Conservation (phyloP, 106 monocot genomes). For the Amphibolis antarctica region DNA sequence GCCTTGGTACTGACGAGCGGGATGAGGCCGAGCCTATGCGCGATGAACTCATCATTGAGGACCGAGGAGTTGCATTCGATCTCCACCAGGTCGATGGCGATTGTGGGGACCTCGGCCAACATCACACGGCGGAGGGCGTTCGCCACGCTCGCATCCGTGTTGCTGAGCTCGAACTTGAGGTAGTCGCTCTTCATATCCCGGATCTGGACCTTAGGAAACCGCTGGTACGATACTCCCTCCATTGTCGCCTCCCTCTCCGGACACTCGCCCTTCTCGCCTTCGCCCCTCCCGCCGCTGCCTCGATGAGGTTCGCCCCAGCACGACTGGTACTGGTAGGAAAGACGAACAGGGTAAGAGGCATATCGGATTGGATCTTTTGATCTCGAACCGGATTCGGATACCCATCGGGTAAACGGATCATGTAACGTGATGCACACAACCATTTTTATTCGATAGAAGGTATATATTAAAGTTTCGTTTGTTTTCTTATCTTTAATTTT, state of each 20-base stretch:
- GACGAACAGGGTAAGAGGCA: too few relatives aligned
- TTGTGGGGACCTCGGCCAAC: constrained; percentile 83
- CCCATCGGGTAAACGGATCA: too few relatives aligned
- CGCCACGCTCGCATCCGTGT: constrained; percentile 86
- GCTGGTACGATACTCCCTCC: constrained; percentile 53
- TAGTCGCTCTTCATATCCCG: constrained; percentile 82
- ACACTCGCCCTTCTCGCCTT: too few relatives aligned
- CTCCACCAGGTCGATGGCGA: constrained; percentile 96
- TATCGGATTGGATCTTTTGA: too few relatives aligned
- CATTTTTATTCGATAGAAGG: too few relatives aligned
- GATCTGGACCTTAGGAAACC: constrained; percentile 61
- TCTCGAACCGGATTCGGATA: too few relatives aligned
- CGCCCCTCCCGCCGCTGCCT: too few relatives aligned
- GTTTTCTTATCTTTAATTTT: too few relatives aligned
- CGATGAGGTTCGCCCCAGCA: too few relatives aligned
- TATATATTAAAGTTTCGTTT: too few relatives aligned
- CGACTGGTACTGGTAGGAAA: too few relatives aligned
- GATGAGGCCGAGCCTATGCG: constrained; percentile 87
- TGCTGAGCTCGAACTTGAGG: constrained; percentile 82
- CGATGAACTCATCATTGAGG: constrained; percentile 98
- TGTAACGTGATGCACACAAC: too few relatives aligned
- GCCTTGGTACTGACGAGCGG: constrained; percentile 59
- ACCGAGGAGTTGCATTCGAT: constrained; percentile 86
- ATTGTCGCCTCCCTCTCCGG: constrained; percentile 1
- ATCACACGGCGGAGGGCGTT: constrained; percentile 95